These are phyloP conservation scores for Nadsonia starkeyi-henricii DNA, from an alignment of 1,139 yeast species.

Conservation along the genomic window DNA sequence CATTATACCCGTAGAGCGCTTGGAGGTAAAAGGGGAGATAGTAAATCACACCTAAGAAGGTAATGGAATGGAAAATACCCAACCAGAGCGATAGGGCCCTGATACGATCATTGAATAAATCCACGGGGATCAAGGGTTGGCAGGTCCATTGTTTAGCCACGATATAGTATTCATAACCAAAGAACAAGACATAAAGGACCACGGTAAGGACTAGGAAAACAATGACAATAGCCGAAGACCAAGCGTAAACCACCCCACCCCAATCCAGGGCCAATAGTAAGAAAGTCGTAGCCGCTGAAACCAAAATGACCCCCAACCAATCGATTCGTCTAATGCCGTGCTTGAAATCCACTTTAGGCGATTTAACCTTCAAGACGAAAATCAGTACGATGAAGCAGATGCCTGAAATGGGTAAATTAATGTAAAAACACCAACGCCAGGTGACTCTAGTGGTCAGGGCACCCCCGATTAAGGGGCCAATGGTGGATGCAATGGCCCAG, in stretches of 20 bases:
- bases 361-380: constrained; percentile 26
- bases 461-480: constrained; percentile 63
- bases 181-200: constrained; percentile 30
- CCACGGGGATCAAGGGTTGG: constrained; percentile 34
- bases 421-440: constrained; percentile 77
- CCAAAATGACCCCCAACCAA: constrained; percentile 30
- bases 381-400: constrained; percentile 32
- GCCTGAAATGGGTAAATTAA: constrained; percentile 59
- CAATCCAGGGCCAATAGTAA: constrained; percentile 36
- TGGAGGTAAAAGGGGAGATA: constrained; percentile 42
- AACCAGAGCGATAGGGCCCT: constrained; percentile 25
- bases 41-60: constrained; percentile 32
- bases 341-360: constrained; percentile 32
- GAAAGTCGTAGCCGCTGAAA: constrained; percentile 31
- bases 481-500: constrained; percentile 43
- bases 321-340: constrained; percentile 33
- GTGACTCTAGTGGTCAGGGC: constrained; percentile 43
- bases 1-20: constrained; percentile 27
- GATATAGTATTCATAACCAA: constrained; percentile 28
- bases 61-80: constrained; percentile 29
- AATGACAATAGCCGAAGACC: constrained; percentile 46
- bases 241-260: constrained; percentile 33
- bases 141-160: constrained; percentile 28
- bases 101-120: constrained; percentile 24
- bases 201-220: constrained; percentile 28